Evolutionary conservation across 495 filamentous ascomycete species (phyloP).

Genomic region (Lindgomyces ingoldianus): DNA sequence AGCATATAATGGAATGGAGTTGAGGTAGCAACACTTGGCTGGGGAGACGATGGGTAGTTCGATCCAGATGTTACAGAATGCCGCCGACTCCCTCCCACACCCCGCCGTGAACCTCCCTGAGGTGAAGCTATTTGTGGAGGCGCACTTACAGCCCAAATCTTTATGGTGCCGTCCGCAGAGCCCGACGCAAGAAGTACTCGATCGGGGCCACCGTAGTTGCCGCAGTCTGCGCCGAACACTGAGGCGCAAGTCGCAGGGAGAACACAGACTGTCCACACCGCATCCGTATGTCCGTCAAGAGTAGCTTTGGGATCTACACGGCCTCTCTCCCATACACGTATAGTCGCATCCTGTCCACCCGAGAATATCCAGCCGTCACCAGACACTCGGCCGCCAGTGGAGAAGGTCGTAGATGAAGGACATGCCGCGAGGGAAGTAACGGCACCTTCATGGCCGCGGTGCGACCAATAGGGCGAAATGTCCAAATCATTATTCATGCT

Average conservation of each 20-base stretch:
- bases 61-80: conserved; percentile 90
- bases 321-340: conserved; percentile 92
- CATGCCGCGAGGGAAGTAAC: conserved; percentile 86
- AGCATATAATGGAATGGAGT: conserved; percentile 68
- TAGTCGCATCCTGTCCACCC: conserved; percentile 88
- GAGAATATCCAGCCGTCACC: conserved; percentile 98
- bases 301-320: conserved; percentile 94
- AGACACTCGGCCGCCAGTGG: conserved; percentile 77
- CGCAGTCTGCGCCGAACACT: conserved; percentile 71
- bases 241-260: conserved; percentile 79
- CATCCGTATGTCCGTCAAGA: conserved; percentile 89
- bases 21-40: conserved; percentile 75
- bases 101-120: conserved; percentile 67
- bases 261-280: conserved; percentile 93
- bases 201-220: conserved; percentile 72
- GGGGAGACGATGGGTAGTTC: conserved; percentile 85
- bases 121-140: conserved; percentile 81
- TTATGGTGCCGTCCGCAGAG: conserved; percentile 84
- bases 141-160: conserved; percentile 93
- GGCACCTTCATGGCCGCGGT: conserved; percentile 87
- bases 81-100: conserved; percentile 74
- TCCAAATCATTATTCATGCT: conserved; percentile 72
- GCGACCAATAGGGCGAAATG: conserved; percentile 89
- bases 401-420: conserved; percentile 79
- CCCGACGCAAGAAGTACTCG: conserved; percentile 88